A percentile compares a stretch with the other conserved stretches of the same genome.
phyloP scores from a whole-genome alignment of 805 yeast genomes.

The Saturnispora kantuleensis region DNA sequence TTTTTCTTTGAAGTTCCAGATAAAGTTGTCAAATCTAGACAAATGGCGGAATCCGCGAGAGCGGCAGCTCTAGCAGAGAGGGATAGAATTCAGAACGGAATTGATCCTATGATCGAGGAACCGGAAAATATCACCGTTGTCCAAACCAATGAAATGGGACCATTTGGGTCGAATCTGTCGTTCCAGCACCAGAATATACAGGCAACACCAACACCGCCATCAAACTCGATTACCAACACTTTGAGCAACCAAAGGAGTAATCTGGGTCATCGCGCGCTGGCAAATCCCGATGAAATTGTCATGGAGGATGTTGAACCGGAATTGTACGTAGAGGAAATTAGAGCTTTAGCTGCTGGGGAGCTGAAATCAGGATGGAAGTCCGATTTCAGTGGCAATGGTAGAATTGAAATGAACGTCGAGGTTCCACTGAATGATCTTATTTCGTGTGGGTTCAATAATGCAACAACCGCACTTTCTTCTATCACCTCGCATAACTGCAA shows the following conservation, averaged over 20 bases:
- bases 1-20: conserved; percentile 22
- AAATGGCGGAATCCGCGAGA: conserved; percentile 3
- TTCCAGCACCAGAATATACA: neutral
- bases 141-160: conserved; percentile 5
- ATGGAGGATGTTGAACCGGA: conserved; percentile 9
- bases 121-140: neutral
- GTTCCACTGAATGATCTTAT: conserved; percentile 50
- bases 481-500: conserved; percentile 27
- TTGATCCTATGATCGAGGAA: too few species aligned
- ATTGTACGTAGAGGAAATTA: conserved; percentile 59
- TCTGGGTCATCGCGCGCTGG: conserved; percentile 1
- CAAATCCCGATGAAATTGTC: conserved; percentile 14
- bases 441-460: conserved; percentile 35
- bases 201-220: neutral
- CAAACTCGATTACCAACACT: neutral
- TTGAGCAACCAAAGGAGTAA: conserved; percentile 8
- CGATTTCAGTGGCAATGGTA: conserved; percentile 71
- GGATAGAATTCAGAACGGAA: neutral
- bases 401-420: conserved; percentile 70
- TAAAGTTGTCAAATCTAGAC: conserved; percentile 8
- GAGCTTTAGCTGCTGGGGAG: conserved; percentile 71
- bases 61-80: conserved; percentile 6
- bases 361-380: conserved; percentile 91
- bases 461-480: conserved; percentile 20
- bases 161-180: neutral